Base-by-base conservation (phyloP, 78 protist species). In the slime mould (Dictyostelium discoideum) region DNA sequence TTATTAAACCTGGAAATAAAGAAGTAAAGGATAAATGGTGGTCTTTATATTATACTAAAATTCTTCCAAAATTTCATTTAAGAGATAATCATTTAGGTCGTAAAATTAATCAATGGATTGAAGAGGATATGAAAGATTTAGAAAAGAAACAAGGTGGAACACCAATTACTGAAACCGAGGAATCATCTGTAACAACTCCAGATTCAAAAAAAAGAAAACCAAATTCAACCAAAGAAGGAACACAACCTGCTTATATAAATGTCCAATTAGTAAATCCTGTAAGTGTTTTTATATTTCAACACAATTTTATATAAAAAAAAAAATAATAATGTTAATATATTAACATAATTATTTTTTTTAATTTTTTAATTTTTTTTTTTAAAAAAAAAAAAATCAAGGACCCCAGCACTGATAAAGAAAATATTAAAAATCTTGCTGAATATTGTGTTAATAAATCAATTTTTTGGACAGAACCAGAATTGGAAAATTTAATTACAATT, bases 21-120 rank as follows among this genome's bases (percentile, higher is more conserved):
- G 93, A 78, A 13, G 93, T 87, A 10, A 87, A 87, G 42, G 93
- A 87, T 78, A 87, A 81, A 60, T 87, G 93, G 93, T 87, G 93
- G 93, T 80, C 93, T 2, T 40, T 87, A 39, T 87, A 87, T 42
- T 87, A 87, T 42, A 87, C 39, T 42, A 87, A 87, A 78, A 77
- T 87, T 11, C 18, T 37, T 22, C 85, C 93, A 22, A 87, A 87
- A 60, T 87, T 54, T 60, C 93, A 87, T 87, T 54, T 87, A 22
- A 26, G 93, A 40, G 93, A 87, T 60, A 87, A 87, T 22, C 93
- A 87, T 60, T 40, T 87, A 4, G 93, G 93, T 32, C 80, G 93
- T 50, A 87, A 87, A 78, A 87, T 87, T 5, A 87, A 87, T 40
- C 93, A 87, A 78, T 87, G 93, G 93, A 87, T 87, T 20, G 93